Conservation (phyloP, 345 rosid species). For the Sisymbrium irio region DNA sequence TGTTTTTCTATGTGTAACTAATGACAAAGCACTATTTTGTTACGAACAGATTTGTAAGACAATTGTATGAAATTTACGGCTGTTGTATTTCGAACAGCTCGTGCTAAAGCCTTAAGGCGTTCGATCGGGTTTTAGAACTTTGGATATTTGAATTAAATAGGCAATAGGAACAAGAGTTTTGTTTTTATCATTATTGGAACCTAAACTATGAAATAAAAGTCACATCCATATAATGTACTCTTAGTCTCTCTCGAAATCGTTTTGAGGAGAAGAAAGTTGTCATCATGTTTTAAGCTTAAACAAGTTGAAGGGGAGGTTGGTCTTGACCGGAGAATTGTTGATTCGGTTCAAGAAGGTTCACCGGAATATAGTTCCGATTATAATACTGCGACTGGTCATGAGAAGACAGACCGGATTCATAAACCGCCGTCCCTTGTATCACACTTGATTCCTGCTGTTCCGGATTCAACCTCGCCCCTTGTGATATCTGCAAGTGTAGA, state of each 20-base stretch:
- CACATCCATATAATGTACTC: not conserved
- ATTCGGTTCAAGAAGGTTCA: constrained; percentile 62
- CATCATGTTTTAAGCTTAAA: constrained; percentile 9
- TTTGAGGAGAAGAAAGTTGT: not conserved
- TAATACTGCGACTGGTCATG: constrained; percentile 45
- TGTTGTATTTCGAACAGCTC: not conserved
- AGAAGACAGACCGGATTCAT: constrained; percentile 41
- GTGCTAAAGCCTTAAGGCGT: not conserved
- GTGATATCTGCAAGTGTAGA: constrained; percentile 50
- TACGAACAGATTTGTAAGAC: too few species aligned
- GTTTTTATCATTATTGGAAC: not conserved
- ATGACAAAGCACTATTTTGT: not conserved
- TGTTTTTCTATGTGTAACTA: not conserved
- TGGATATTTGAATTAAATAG: not conserved
- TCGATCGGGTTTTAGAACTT: not conserved
- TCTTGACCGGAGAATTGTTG: constrained; percentile 58
- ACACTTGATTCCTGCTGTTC: constrained; percentile 38
- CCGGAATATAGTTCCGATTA: constrained; percentile 58
- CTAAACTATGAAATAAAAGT: constrained; percentile 17
- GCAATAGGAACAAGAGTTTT: not conserved
- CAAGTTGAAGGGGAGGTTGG: constrained; percentile 52
- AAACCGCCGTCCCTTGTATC: constrained; percentile 38
- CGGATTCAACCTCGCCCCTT: constrained; percentile 49
- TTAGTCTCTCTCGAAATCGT: not conserved
- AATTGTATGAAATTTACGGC: too few species aligned